phyloP scores from a whole-genome alignment of 2,329 filamentous ascomycete genomes.

The Aspergillus calidoustus region DNA sequence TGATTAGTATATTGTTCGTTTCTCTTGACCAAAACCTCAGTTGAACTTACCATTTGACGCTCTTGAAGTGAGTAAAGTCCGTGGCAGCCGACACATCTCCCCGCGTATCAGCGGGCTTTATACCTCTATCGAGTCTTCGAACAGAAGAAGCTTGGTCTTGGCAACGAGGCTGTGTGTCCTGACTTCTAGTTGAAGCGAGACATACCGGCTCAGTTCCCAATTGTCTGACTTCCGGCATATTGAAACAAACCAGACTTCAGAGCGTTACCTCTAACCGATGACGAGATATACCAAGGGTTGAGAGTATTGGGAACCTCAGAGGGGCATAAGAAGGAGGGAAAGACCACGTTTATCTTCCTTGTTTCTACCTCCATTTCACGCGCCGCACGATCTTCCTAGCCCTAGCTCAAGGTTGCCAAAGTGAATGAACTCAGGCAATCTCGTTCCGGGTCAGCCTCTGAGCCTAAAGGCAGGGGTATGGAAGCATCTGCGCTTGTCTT shows the following conservation, averaged over 20 bases:
- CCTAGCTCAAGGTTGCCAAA: not conserved
- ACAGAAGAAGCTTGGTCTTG: not conserved
- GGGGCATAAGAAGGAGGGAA: not conserved
- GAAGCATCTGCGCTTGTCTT: not conserved
- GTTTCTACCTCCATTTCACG: not conserved
- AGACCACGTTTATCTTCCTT: not conserved
- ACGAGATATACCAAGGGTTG: not conserved
- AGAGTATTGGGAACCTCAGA: not conserved
- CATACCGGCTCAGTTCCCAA: slow-evolving; percentile 27
- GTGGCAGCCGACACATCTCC: not conserved
- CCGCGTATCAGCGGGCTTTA: not conserved
- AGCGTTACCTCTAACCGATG: not conserved
- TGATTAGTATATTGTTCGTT: not conserved
- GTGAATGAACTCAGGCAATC: not conserved
- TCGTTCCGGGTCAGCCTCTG: not conserved
- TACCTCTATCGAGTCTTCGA: not conserved
- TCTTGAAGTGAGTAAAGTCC: slow-evolving; percentile 50
- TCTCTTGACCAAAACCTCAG: not conserved
- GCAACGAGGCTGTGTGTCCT: not conserved
- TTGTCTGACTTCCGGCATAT: slow-evolving; percentile 18
- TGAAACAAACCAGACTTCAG: not conserved
- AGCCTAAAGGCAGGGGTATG: not conserved
- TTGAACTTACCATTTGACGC: slow-evolving; percentile 48
- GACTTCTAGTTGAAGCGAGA: slow-evolving; percentile 31
- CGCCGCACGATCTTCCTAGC: not conserved